phyloP scores from a whole-genome alignment of 2,329 filamentous ascomycete species.

The Aspergillus flavus region DNA sequence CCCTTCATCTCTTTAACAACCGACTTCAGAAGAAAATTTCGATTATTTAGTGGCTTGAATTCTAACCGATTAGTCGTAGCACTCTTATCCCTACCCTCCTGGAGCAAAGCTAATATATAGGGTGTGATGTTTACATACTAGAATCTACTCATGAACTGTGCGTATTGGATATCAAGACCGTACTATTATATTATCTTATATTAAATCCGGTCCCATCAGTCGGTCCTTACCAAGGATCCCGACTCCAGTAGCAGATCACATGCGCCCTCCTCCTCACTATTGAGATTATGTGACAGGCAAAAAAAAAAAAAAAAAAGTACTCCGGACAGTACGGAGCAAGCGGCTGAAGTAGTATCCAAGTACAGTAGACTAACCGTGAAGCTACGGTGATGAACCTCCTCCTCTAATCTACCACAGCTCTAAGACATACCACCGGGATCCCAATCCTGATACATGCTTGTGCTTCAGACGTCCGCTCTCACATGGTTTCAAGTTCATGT shows the following conservation, averaged over 20 bases:
- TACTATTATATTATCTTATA: background rate
- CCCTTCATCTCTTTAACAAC: background rate
- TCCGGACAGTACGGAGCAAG: no score
- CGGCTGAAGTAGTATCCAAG: no score
- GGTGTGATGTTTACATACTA: no score
- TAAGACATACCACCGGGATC: background rate
- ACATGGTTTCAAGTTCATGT: background rate
- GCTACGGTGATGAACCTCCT: no score
- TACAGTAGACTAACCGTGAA: no score
- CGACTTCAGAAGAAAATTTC: background rate
- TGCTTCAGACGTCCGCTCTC: background rate
- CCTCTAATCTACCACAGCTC: background rate
- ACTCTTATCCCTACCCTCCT: background rate
- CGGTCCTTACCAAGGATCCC: background rate
- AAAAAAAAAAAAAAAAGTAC: no score
- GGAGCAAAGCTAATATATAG: no score
- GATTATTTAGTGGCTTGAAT: background rate
- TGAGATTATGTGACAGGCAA: background rate
- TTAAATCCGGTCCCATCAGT: background rate
- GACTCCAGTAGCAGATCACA: background rate
- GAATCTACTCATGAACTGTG: no score
- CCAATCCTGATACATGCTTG: background rate
- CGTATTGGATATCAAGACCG: no score
- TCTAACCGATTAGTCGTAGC: background rate
- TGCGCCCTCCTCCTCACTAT: background rate